Conservation (phyloP, 2,329 filamentous ascomycete genomes). For the Hypoxylon rubiginosum region DNA sequence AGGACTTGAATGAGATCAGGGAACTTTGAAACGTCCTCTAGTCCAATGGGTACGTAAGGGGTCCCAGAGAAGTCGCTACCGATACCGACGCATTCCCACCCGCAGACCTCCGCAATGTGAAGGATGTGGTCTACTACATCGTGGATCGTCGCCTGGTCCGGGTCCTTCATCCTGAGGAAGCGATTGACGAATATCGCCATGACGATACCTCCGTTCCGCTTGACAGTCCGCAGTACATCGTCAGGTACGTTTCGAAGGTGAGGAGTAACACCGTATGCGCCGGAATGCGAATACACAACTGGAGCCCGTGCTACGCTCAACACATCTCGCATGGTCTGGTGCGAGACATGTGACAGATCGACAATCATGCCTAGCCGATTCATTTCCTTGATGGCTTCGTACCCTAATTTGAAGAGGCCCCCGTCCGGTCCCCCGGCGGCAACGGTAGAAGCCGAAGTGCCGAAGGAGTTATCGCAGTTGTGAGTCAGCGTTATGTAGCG, state of each 20-base stretch:
- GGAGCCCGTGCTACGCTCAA: constrained; percentile 47
- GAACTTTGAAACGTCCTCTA: constrained; percentile 53
- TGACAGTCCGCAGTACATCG: constrained; percentile 54
- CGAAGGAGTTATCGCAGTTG: constrained; percentile 53
- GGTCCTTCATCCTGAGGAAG: constrained; percentile 51
- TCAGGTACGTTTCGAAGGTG: constrained; percentile 59
- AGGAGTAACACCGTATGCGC: constrained; percentile 44
- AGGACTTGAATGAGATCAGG: constrained; percentile 51
- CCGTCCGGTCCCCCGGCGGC: constrained; percentile 42
- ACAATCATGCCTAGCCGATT: constrained; percentile 55
- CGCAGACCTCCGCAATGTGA: constrained; percentile 49
- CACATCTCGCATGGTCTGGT: constrained; percentile 51
- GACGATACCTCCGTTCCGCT: constrained; percentile 56
- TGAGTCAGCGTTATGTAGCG: constrained; percentile 56
- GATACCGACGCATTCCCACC: constrained; percentile 56
- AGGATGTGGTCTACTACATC: constrained; percentile 55
- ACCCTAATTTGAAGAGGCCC: constrained; percentile 48
- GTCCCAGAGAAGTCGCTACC: constrained; percentile 56
- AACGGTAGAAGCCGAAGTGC: constrained; percentile 50
- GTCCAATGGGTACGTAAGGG: constrained; percentile 25
- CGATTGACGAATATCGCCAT: constrained; percentile 58
- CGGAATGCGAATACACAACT: constrained; percentile 53
- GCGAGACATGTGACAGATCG: constrained; percentile 51
- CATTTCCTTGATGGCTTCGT: constrained; percentile 52
- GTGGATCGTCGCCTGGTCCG: constrained; percentile 51